A percentile compares a stretch with the other conserved stretches of the same genome.
Conservation (phyloP, 2,329 filamentous ascomycete genomes). For the Aureobasidium pullulans region DNA sequence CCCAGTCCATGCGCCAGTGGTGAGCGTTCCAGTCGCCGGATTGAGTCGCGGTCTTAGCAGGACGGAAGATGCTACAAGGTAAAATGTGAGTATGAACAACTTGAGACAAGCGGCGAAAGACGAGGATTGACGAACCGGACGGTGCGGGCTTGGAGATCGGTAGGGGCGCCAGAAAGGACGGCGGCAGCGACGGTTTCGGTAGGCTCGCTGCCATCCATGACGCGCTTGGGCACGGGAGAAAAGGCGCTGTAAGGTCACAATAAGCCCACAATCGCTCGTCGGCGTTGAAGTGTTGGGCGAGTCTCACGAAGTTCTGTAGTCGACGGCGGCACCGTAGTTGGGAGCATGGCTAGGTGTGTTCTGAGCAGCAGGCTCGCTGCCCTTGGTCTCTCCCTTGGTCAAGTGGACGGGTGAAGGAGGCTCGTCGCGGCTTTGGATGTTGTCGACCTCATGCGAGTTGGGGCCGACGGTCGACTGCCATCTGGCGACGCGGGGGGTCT, state of each 20-base stretch:
- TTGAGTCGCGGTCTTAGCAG: slow-evolving; percentile 90
- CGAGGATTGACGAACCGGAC: slow-evolving; percentile 61
- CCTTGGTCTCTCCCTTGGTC: slow-evolving; percentile 37
- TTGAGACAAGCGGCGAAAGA: slow-evolving; percentile 15
- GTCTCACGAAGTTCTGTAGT: slow-evolving; percentile 84
- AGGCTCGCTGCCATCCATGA: slow-evolving; percentile 87
- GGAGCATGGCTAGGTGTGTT: slow-evolving; percentile 60
- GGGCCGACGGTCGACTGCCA: slow-evolving; percentile 28
- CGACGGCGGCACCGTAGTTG: slow-evolving; percentile 71
- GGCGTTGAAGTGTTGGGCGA: not conserved
- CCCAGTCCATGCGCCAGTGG: slow-evolving; percentile 98
- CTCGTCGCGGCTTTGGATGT: slow-evolving; percentile 10
- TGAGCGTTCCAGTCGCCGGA: slow-evolving; percentile 79
- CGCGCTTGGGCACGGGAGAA: slow-evolving; percentile 79
- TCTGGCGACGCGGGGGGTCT: slow-evolving; percentile 10
- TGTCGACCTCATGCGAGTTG: slow-evolving; percentile 28
- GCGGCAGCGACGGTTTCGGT: slow-evolving; percentile 69
- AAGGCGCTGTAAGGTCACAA: slow-evolving; percentile 56
- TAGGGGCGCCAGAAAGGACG: slow-evolving; percentile 81
- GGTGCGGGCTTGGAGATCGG: slow-evolving; percentile 86
- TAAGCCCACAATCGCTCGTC: slow-evolving; percentile 20
- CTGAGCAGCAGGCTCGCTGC: slow-evolving; percentile 42
- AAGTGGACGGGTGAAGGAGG: slow-evolving; percentile 15
- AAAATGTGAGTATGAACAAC: slow-evolving; percentile 2
- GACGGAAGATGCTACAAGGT: slow-evolving; percentile 71